Evolutionary conservation across 2,329 filamentous ascomycete genomes (phyloP).

Genomic region (Pseudofabraea citricarpa): DNA sequence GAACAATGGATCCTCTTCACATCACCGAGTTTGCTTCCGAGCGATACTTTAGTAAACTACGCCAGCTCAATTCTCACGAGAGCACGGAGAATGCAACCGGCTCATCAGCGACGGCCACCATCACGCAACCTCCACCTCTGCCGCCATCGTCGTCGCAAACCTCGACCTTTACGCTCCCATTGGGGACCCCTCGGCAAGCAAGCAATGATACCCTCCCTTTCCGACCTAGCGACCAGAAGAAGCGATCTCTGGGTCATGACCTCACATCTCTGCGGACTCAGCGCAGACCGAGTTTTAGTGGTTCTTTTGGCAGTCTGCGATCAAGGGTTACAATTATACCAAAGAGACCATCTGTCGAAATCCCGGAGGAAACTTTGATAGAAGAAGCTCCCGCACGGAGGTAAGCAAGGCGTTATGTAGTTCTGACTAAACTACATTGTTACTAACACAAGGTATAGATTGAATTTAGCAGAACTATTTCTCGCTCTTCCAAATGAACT

Average conservation of each 20-base stretch:
- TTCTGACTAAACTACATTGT: too few species aligned
- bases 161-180: slow-evolving; percentile 24
- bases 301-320: slow-evolving; percentile 25
- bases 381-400: slow-evolving; percentile 15
- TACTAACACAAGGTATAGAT: too few species aligned
- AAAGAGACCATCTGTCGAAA: slow-evolving; percentile 23
- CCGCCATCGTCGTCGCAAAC: slow-evolving; percentile 10
- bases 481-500: slow-evolving; percentile 54
- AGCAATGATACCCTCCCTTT: slow-evolving; percentile 15
- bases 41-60: slow-evolving; percentile 59
- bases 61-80: slow-evolving; percentile 42
- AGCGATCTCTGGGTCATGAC: slow-evolving; percentile 27
- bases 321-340: slow-evolving; percentile 25
- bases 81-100: slow-evolving; percentile 34
- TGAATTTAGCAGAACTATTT: slow-evolving; percentile 57
- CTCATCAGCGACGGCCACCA: slow-evolving; percentile 2
- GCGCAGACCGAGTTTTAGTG: slow-evolving; percentile 26
- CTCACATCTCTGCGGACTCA: slow-evolving; percentile 23
- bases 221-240: slow-evolving; percentile 25
- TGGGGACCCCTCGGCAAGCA: slow-evolving; percentile 21
- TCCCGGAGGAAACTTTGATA: slow-evolving; percentile 20
- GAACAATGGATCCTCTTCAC: slow-evolving; percentile 54
- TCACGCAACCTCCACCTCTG: slow-evolving; percentile 3
- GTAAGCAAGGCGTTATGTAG: too few species aligned
- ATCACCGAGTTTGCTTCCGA: slow-evolving; percentile 63